Evolutionary conservation across 192 early-diverging fungal genomes (phyloP).

Genomic region (Podila minutissima): DNA sequence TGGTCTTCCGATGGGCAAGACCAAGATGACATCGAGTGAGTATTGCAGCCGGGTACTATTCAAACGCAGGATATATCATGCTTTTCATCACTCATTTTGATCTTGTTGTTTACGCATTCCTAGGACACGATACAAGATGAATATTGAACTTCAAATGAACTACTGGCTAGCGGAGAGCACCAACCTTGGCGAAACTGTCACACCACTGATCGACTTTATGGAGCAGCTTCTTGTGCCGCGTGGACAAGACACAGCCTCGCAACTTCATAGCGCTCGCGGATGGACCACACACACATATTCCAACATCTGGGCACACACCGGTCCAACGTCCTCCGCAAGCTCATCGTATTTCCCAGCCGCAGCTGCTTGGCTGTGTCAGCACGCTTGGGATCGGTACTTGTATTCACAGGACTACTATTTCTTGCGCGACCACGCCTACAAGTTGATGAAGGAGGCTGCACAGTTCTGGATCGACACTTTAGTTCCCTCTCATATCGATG

Average conservation of each 20-base stretch:
- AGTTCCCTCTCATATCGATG: not conserved
- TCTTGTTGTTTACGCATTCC: no score
- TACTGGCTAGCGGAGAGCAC: constrained; percentile 49
- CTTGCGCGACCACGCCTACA: constrained; percentile 38
- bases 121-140: constrained; percentile 41
- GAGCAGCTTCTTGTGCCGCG: constrained; percentile 35
- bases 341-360: constrained; percentile 44
- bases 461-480: constrained; percentile 47
- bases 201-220: constrained; percentile 47
- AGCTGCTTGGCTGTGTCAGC: constrained; percentile 45
- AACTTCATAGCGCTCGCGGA: constrained; percentile 38
- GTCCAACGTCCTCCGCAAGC: constrained; percentile 20
- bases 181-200: constrained; percentile 40
- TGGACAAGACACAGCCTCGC: constrained; percentile 42
- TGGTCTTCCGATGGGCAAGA: constrained; percentile 7
- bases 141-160: constrained; percentile 45
- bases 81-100: not conserved
- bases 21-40: constrained; percentile 8
- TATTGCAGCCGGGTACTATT: not conserved
- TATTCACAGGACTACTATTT: constrained; percentile 38
- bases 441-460: constrained; percentile 44
- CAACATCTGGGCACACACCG: constrained; percentile 52
- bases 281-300: constrained; percentile 36
- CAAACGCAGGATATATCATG: not conserved
- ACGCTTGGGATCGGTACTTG: constrained; percentile 42